Evolutionary conservation across 202 grass and related monocot genomes (phyloP).

Genomic region (Setaria viridis): DNA sequence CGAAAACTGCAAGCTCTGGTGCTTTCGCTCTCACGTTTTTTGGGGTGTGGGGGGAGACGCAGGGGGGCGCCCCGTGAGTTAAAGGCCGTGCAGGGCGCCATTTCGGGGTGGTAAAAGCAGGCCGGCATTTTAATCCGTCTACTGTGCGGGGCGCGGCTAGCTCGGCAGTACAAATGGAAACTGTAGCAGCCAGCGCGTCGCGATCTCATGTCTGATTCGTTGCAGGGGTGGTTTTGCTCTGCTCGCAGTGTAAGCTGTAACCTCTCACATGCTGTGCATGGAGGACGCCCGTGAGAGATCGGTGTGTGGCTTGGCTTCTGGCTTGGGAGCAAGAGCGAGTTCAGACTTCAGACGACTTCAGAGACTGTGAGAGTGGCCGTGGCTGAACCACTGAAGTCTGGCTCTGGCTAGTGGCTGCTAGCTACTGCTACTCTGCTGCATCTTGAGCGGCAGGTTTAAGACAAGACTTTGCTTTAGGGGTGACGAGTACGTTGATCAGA

Average conservation of each 20-base stretch:
- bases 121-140: background rate
- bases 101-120: background rate
- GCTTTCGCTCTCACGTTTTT: constrained; percentile 28
- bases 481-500: constrained; percentile 20
- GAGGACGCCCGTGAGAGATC: background rate
- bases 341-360: background rate
- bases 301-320: background rate
- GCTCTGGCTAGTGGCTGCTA: background rate
- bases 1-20: constrained; percentile 51
- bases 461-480: background rate
- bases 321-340: background rate
- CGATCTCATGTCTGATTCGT: constrained; percentile 29
- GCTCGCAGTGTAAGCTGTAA: background rate
- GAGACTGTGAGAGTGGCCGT: background rate
- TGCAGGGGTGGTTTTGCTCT: background rate
- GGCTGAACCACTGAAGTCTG: background rate
- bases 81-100: constrained; percentile 35
- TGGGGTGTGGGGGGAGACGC: background rate
- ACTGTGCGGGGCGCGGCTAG: constrained; percentile 25
- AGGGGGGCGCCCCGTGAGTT: constrained; percentile 9
- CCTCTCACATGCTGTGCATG: background rate
- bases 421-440: background rate
- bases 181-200: constrained; percentile 1
- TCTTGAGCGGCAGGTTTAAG: background rate
- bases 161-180: constrained; percentile 5